These are phyloP conservation scores for Jatropha podagrica DNA, from an alignment of 441 rosid genomes.

Conservation along the genomic window DNA sequence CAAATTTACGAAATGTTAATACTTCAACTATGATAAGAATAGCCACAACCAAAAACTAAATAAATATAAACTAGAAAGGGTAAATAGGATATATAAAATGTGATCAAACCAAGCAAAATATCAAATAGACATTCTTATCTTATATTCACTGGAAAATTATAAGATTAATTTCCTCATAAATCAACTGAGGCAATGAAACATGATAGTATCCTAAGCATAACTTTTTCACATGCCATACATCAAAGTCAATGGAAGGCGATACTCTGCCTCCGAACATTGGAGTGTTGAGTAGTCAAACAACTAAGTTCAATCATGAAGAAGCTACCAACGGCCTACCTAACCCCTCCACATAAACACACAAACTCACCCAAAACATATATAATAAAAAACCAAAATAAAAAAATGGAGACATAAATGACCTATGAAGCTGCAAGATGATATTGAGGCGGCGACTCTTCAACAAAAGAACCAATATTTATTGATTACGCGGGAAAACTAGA, in stretches of 20 bases:
- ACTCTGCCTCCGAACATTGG: neutral
- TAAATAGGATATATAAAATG: neutral
- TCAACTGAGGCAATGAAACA: neutral
- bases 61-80: neutral
- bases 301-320: neutral
- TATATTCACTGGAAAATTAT: neutral
- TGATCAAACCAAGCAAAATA: neutral
- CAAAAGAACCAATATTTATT: neutral
- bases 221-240: neutral
- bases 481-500: no score
- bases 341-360: neutral
- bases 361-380: neutral
- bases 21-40: neutral
- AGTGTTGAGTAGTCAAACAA: neutral
- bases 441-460: neutral
- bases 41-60: neutral
- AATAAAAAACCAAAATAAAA: neutral
- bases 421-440: neutral
- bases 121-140: neutral
- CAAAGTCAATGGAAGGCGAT: neutral
- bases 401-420: neutral
- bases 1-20: slow-evolving; percentile 18
- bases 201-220: neutral
- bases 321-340: neutral
- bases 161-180: neutral